A percentile compares a stretch with the other conserved stretches of the same genome.
Evolutionary conservation across 1,284 basidiomycete genomes (phyloP).

Genomic region (Sanguinoderma infundibulare): DNA sequence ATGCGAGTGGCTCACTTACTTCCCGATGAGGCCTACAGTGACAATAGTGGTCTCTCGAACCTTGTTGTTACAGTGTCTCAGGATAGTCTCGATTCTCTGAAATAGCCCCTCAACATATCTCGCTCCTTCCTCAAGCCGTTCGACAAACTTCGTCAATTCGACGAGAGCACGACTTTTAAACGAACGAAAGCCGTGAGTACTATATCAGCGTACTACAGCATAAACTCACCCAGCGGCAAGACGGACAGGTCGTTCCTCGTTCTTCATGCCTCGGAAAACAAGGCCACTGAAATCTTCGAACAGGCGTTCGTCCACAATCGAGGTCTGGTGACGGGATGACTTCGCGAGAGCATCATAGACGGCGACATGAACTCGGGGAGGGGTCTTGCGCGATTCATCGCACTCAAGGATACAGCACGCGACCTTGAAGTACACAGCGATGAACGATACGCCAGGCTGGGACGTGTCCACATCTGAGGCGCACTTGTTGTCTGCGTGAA

Average conservation of each 20-base stretch:
- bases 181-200: conserved; percentile 4
- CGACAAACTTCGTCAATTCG: conserved; percentile 50
- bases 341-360: conserved; percentile 47
- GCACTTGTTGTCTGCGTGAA: conserved; percentile 44
- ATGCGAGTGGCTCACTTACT: conserved; percentile 46
- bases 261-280: conserved; percentile 51
- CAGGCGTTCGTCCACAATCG: conserved; percentile 38
- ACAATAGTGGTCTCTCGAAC: conserved; percentile 66
- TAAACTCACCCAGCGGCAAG: conserved; percentile 67
- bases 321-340: conserved; percentile 53
- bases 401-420: conserved; percentile 52
- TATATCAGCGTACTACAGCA: background rate
- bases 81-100: conserved; percentile 41
- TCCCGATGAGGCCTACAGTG: conserved; percentile 63
- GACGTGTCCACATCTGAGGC: conserved; percentile 14
- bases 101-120: conserved; percentile 50
- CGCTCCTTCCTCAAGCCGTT: conserved; percentile 28
- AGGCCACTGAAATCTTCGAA: conserved; percentile 44
- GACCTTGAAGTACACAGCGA: conserved; percentile 44
- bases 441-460: conserved; percentile 36
- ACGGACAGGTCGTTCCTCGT: conserved; percentile 62
- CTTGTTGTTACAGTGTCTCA: conserved; percentile 42
- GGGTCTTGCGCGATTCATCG: conserved; percentile 44
- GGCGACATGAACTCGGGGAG: conserved; percentile 47
- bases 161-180: conserved; percentile 50